These are phyloP conservation scores for Platanthera zijinensis DNA, from an alignment of 106 monocot species.

Conservation along the genomic window DNA sequence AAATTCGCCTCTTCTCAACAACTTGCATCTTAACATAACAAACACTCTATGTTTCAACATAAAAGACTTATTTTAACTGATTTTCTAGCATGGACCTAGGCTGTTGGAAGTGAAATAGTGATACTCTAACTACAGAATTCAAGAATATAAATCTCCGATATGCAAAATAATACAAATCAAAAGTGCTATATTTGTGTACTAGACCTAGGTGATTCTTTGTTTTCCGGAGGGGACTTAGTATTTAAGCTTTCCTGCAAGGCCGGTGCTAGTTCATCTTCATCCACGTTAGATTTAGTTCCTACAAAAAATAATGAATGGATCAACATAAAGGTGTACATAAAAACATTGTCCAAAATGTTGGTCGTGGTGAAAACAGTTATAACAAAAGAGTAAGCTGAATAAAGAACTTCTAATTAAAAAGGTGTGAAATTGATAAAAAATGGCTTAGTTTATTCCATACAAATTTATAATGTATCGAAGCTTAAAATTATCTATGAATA, in stretches of 20 bases:
- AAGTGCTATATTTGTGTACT: too few relatives aligned
- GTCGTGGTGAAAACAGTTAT: background rate
- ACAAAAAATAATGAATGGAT: background rate
- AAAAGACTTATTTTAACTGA: too few relatives aligned
- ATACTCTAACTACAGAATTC: too few relatives aligned
- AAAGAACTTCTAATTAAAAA: background rate
- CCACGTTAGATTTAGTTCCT: constrained; percentile 46
- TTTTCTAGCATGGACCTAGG: too few relatives aligned
- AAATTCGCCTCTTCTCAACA: too few relatives aligned
- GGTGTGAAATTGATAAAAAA: background rate
- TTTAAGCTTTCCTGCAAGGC: constrained; percentile 86
- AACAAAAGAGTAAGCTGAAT: background rate
- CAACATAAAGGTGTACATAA: background rate
- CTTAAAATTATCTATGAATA: background rate
- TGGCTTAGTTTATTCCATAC: background rate
- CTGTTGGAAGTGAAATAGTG: too few relatives aligned
- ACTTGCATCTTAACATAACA: too few relatives aligned
- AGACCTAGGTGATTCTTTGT: constrained; percentile 28
- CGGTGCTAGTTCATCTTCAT: constrained; percentile 88
- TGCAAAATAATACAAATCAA: too few relatives aligned
- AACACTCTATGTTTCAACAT: too few relatives aligned
- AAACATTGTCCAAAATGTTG: background rate
- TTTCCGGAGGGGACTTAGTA: constrained; percentile 43
- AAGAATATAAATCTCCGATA: too few relatives aligned
- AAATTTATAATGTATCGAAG: background rate